Evolutionary conservation across 805 yeast genomes (phyloP).

Genomic region (Kluyveromyces starmeri): DNA sequence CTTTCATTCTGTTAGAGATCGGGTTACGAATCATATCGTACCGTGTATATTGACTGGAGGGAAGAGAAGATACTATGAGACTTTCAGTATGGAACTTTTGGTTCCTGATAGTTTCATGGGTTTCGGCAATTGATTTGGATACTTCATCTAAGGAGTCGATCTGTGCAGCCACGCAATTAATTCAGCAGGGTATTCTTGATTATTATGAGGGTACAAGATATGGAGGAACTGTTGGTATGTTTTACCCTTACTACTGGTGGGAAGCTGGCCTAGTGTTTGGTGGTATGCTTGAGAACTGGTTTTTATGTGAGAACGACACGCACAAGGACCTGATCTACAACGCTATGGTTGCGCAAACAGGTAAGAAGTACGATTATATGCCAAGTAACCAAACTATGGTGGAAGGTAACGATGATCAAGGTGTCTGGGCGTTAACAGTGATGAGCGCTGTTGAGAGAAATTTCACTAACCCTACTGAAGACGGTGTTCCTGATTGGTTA

Average conservation of each 20-base stretch:
- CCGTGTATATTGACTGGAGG: too few species aligned
- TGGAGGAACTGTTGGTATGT: constrained; percentile 69
- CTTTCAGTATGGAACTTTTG: not conserved
- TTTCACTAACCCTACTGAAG: constrained; percentile 58
- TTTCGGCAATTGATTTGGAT: constrained; percentile 33
- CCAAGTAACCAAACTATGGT: constrained; percentile 84
- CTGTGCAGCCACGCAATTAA: constrained; percentile 44
- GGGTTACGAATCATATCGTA: too few species aligned
- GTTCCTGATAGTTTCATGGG: not conserved
- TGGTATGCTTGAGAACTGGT: constrained; percentile 69
- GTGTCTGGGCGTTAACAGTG: constrained; percentile 90
- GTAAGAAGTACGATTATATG: constrained; percentile 66
- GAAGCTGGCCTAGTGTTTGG: constrained; percentile 97
- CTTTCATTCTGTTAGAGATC: too few species aligned
- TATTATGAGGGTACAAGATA: constrained; percentile 51
- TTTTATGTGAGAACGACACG: constrained; percentile 58
- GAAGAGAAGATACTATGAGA: too few species aligned
- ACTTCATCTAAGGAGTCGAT: constrained; percentile 37
- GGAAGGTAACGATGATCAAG: constrained; percentile 98
- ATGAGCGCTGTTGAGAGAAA: constrained; percentile 89
- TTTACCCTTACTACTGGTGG: constrained; percentile 78
- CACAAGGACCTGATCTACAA: constrained; percentile 48
- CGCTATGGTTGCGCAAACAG: constrained; percentile 67
- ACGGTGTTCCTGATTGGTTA: constrained; percentile 59
- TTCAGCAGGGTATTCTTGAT: constrained; percentile 55